These are phyloP conservation scores for Lodderomyces orthopsilosis DNA, from an alignment of 1,139 yeast species.

Conservation along the genomic window DNA sequence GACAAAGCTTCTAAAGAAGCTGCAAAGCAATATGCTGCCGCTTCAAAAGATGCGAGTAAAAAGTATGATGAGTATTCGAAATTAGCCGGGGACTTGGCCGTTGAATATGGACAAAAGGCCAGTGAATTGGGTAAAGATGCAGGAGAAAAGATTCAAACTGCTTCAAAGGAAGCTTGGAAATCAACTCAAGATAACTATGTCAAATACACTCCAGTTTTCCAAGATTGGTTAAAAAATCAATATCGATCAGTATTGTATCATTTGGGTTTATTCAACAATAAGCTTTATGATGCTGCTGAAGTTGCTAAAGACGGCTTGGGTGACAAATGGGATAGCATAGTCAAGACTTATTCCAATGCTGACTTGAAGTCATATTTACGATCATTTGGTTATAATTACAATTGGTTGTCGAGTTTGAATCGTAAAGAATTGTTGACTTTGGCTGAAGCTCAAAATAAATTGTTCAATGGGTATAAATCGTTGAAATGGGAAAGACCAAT, in stretches of 20 bases:
- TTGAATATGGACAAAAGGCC: constrained; percentile 2
- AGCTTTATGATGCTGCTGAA: constrained; percentile 12
- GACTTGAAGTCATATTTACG: constrained; percentile 54
- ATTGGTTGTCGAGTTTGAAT: constrained; percentile 29
- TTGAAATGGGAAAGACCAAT: constrained; percentile 25
- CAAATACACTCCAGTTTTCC: constrained; percentile 8
- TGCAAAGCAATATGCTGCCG: constrained; percentile 6
- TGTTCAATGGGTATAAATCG: constrained; percentile 20
- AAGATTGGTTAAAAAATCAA: constrained; percentile 6
- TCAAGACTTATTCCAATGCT: constrained; percentile 46
- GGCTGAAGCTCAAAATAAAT: constrained; percentile 45
- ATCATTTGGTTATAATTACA: constrained; percentile 46
- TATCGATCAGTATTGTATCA: constrained; percentile 8
- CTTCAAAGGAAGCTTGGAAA: constrained; percentile 6
- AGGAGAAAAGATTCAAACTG: constrained; percentile 3
- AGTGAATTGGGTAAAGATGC: constrained; percentile 4
- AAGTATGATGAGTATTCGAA: constrained; percentile 6
- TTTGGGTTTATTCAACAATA: constrained; percentile 10
- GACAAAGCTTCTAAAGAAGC: constrained; percentile 6
- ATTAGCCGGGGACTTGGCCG: constrained; percentile 5
- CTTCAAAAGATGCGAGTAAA: constrained; percentile 6
- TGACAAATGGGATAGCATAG: constrained; percentile 14
- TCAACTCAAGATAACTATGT: constrained; percentile 7
- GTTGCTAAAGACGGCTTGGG: constrained; percentile 38
- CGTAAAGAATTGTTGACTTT: constrained; percentile 45